Base-by-base conservation (phyloP, 257 asterid genomes). In the Scutellaria galericulata region DNA sequence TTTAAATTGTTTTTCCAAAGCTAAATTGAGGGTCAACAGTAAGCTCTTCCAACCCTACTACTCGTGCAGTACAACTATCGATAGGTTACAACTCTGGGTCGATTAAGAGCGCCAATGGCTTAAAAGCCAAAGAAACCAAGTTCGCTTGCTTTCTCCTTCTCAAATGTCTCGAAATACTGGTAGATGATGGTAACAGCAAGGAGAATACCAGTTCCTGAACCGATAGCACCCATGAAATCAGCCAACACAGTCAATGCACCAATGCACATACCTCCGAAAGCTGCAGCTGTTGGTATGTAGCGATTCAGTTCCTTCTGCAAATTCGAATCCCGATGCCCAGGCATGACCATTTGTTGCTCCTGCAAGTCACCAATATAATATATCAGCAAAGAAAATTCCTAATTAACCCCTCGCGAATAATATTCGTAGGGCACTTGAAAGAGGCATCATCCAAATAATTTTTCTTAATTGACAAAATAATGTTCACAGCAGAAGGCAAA, bases 271-370 rank as follows among this genome's bases (percentile, higher is more conserved):
- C 96, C 96, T 52, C 96, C 96, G 5, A 89, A 87, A 18, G 93
- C 96, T 5, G 93, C 96, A 15, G 93, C 91, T 7, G 96, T 85
- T 57, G 92, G 92, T 44, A 89, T 86, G 70, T 86, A 86, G 5
- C 92, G 89, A 47, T 85, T 89, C 68, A 89, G 82, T 62, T 87
- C 93, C 81, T 83, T 89, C 73, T 86, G 88, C 70, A 89, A 40
- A 75, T 89, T 89, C 24, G 91, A 85, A 18, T 86, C 93, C 7
- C 89, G 79, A 53, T 89, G 96, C 41, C 96, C 92, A 5, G 92
- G 96, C 89, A 86, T 89, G 71, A 89, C 96, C 96, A 86, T 86
- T 86, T 89, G 96, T 85, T 87, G 96, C 77, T 87, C 96, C 96
- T 89, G 87, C 56, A 79, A 66, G 51, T 62, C 37, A 70, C 7